Base-by-base conservation (phyloP, 1,284 basidiomycete species). In the Puccinia novopanici region DNA sequence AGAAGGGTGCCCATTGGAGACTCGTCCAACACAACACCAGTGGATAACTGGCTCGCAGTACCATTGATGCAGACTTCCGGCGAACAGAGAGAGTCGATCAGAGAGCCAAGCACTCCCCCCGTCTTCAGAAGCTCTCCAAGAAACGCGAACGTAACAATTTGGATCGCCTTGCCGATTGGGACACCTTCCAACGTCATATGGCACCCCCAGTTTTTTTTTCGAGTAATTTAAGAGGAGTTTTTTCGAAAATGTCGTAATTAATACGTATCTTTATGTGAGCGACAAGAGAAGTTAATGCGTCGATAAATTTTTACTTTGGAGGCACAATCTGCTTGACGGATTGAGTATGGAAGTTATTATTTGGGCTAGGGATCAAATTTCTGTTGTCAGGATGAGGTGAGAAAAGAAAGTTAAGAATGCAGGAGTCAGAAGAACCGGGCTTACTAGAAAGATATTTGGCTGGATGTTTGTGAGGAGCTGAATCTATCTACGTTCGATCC, bases 11-110 rank as follows among this genome's bases (percentile, higher is more conserved):
- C 30, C 24, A 45, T 40, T 13, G 48, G 30, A 72, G 70, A 40
- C 15, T 55, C 52, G 19, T 72, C 52, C 22, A 55, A 55, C 34
- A 72, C 50, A 5, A 22, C 70, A 55, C 70, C 70, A 17, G 50
- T 34, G 17, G 34, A 72, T n/a, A 72, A 5, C 52, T 72, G 70
- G 50, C 48, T 40, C 30, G 24, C 30, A 30, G 70, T 40, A n/a
- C 70, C 70, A 37, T 72, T 72, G 48, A 72, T 50, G 27, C 70
- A 72, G 19, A 27, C 34, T 22, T 55, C 70, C 24, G 70, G 70
- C 24, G 50, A 34, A 34, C 70, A 72, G 9, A 72, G 34, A 2
- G 50, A 52, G 12, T 50, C 34, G 5, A 72, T n/a, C 2, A 52
- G 19, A 10, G 52, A 72, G 40, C 50, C n/a, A 24, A 55, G 52